Evolutionary conservation across 1,284 basidiomycete species (phyloP), one percentile per base, ranked within the genome.

Genomic region (Cutaneotrichosporon cavernicola): DNA sequence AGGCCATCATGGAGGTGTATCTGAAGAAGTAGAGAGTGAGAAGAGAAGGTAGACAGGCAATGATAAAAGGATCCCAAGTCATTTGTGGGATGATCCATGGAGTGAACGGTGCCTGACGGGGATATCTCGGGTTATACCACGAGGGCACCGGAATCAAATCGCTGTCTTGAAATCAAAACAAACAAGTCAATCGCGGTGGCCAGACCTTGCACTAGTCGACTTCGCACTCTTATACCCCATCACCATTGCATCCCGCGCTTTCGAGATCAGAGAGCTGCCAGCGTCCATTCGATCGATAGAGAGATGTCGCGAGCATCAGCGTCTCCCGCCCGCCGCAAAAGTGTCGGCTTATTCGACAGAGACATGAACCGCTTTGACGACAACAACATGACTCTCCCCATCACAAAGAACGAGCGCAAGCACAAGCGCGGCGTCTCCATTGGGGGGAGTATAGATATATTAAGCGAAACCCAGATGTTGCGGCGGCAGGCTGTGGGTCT

Each of bases 301-400:
- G 50, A 50, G 36, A 55, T 61, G 51, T 32, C 60, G 34, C 26
- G 40, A 32, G 16, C 57, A 34, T 31, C 30, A 43, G 26, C 26
- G 5, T 72, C 69, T 65, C 61, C 34, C 69, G 69, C 2, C 68
- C 62, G 69, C 16, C 72, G 71, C 46, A 73, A 73, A 60, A 74
- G 72, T 5, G 47, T 72, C 22, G 70, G 69, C 0, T 65, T 76
- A 11, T 43, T 60, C 2, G 74, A 77, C 47, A 66, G 66, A 31
- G 68, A 72, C 63, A 56, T 74, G 56, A 74, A 74, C 64, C 56
- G 56, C 22, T 50, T 62, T 36, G 62, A 61, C 36, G 58, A 69
- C 46, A 64, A 66, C 64, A 70, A 71, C 58, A 40, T 69, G 31
- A 72, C 72, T 9, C 53, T 71, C 7, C 70, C 70, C 4, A 22